These are phyloP conservation scores for Botrytis squamosa DNA, from an alignment of 2,329 filamentous ascomycete genomes.

Conservation along the genomic window DNA sequence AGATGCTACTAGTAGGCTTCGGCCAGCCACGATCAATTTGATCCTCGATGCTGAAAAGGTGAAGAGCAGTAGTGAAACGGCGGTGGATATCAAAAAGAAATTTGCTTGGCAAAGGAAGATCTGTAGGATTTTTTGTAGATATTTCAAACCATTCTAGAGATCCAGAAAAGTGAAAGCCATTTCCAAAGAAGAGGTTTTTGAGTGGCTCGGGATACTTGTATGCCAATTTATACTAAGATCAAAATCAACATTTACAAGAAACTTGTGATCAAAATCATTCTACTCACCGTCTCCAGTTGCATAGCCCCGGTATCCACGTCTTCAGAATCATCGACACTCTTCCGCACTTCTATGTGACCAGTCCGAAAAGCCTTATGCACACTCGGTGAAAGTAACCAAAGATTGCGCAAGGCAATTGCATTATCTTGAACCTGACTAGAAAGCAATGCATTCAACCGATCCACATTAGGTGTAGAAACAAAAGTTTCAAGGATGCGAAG, in stretches of 20 bases:
- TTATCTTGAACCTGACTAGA: background rate
- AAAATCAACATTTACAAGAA: background rate
- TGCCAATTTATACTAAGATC: background rate
- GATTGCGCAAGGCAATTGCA: background rate
- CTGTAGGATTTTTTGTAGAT: background rate
- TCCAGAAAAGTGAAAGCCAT: background rate
- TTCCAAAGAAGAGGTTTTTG: background rate
- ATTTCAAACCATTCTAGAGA: background rate
- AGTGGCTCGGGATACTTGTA: background rate
- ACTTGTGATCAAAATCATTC: too few relatives aligned
- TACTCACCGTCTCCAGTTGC: background rate
- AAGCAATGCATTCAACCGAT: conserved; percentile 1
- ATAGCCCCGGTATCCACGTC: background rate
- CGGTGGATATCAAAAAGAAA: background rate
- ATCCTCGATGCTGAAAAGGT: conserved; percentile 3
- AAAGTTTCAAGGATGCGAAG: background rate
- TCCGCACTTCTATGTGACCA: background rate
- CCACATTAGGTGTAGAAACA: background rate
- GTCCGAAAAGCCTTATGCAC: background rate
- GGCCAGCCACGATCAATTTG: background rate
- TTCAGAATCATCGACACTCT: background rate
- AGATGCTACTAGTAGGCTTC: background rate
- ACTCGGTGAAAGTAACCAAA: background rate
- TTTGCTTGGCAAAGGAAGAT: background rate
- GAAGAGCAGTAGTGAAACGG: background rate